A percentile compares a stretch with the other conserved stretches of the same genome.
Conservation (phyloP, 306 rosid species). For the Mucuna pruriens region DNA sequence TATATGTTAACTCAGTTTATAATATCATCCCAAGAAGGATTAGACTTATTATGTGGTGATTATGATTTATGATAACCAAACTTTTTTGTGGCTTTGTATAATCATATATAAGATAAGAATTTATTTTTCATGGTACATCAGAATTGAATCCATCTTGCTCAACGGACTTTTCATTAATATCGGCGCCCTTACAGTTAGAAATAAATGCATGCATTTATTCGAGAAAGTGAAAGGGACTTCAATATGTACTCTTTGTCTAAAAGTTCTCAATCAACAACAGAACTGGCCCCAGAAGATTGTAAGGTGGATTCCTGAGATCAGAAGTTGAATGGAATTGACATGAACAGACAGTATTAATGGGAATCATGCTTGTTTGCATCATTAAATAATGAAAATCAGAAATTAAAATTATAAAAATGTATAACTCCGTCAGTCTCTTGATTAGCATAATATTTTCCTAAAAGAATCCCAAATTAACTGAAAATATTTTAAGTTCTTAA, state of each 20-base stretch:
- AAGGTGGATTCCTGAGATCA: conserved; percentile 21
- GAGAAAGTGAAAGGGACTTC: conserved; percentile 22
- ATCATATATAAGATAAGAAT: background rate
- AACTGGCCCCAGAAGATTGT: conserved; percentile 10
- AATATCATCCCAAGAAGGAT: background rate
- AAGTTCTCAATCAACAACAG: conserved; percentile 24
- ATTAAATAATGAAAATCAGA: background rate
- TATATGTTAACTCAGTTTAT: background rate
- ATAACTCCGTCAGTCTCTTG: background rate
- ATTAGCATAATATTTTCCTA: background rate
- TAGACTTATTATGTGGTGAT: background rate
- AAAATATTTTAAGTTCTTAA: background rate
- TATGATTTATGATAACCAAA: too few species aligned
- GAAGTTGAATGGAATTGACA: background rate
- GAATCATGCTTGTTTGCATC: conserved; percentile 17
- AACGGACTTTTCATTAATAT: background rate
- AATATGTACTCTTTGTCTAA: conserved; percentile 13
- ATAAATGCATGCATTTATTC: conserved; percentile 38
- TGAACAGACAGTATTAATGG: conserved; percentile 28
- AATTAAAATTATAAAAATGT: background rate
- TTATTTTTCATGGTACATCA: background rate
- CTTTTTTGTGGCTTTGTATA: too few species aligned
- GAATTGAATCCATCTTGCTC: background rate
- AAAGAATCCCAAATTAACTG: background rate
- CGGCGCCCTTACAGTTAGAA: conserved; percentile 15